Evolutionary conservation across 352 stramenopile species (phyloP).

Genomic region (Globisporangium cystogenes): DNA sequence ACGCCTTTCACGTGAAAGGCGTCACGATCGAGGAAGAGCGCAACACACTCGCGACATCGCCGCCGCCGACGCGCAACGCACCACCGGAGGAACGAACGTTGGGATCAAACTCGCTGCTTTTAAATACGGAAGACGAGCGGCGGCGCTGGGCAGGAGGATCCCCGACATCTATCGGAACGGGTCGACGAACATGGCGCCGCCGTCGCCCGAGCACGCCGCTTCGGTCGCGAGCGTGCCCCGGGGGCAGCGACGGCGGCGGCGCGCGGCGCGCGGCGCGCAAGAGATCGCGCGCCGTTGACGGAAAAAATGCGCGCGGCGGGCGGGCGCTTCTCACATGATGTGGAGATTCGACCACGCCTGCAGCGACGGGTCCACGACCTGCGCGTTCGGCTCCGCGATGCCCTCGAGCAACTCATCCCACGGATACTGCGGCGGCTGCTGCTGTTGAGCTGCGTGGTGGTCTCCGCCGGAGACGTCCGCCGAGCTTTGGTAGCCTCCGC

Average conservation of each 20-base stretch:
- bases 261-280: too few species aligned
- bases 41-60: too few species aligned
- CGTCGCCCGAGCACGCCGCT: neutral
- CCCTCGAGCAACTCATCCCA: constrained; percentile 80
- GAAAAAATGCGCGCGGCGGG: too few species aligned
- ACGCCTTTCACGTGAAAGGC: too few species aligned
- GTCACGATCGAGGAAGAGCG: too few species aligned
- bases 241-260: neutral
- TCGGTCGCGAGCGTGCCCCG: neutral
- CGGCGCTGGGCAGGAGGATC: neutral
- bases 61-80: too few species aligned
- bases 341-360: constrained; percentile 71
- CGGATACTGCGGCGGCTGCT: constrained; percentile 12
- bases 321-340: constrained; percentile 36
- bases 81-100: neutral
- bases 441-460: constrained; percentile 1
- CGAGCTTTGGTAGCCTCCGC: constrained; percentile 9
- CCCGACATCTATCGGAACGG: constrained; percentile 7
- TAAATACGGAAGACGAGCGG: constrained; percentile 12
- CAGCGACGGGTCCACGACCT: constrained; percentile 45
- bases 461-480: constrained; percentile 3
- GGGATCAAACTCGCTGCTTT: constrained; percentile 6
- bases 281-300: too few species aligned
- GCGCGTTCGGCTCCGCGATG: constrained; percentile 40
- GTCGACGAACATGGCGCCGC: neutral